A percentile compares a stretch with the other conserved stretches of the same genome.
These are phyloP conservation scores for Xanthoceras sorbifolium DNA, from an alignment of 345 rosid genomes.

Conservation along the genomic window DNA sequence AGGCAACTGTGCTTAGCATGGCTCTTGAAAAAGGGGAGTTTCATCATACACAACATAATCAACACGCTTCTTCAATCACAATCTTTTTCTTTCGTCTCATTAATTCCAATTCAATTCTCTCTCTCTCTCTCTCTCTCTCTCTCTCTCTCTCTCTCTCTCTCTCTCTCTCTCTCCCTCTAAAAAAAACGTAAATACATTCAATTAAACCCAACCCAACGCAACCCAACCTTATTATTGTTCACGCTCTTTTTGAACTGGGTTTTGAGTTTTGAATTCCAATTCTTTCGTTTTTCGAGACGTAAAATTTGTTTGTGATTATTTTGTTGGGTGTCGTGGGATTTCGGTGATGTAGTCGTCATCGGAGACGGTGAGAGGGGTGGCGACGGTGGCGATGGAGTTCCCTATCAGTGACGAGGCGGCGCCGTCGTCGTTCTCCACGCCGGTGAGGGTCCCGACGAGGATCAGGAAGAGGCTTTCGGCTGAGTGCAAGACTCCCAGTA, in stretches of 20 bases:
- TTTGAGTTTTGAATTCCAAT: background rate
- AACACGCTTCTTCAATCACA: background rate
- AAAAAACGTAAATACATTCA: background rate
- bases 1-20: too few relatives aligned
- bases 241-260: too few relatives aligned
- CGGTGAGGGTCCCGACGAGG: constrained; percentile 62
- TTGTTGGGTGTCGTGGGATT: background rate
- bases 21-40: too few relatives aligned
- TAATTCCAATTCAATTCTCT: background rate
- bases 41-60: background rate
- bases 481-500: constrained; percentile 53
- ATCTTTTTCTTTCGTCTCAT: too few relatives aligned
- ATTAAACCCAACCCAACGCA: background rate
- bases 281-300: background rate
- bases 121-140: too few relatives aligned
- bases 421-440: constrained; percentile 43
- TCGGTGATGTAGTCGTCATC: constrained; percentile 47
- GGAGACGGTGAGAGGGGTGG: constrained; percentile 45
- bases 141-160: too few relatives aligned
- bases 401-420: constrained; percentile 30
- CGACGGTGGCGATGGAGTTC: constrained; percentile 45
- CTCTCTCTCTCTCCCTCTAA: too few relatives aligned
- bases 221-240: background rate
- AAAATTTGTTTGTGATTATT: background rate
- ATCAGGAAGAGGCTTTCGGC: constrained; percentile 65